Percentiles rank a stretch among this genome's conserved stretches.
Evolutionary conservation across 2,329 filamentous ascomycete species (phyloP).

Genomic region (Trichoderma sp.): DNA sequence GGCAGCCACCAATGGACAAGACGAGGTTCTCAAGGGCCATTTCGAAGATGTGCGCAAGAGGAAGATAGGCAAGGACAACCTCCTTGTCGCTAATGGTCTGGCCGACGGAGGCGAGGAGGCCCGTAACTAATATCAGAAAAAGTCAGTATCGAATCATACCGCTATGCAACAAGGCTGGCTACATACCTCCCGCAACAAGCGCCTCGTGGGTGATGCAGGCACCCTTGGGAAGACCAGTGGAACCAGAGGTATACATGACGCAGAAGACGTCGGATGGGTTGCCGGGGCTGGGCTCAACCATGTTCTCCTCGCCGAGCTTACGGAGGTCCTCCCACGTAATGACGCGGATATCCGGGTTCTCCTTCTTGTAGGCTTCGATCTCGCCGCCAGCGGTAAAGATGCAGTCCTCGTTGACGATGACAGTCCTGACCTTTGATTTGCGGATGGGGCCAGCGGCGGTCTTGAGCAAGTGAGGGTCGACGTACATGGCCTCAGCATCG

Average conservation of each 20-base stretch:
- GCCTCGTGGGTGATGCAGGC: slow-evolving; percentile 78
- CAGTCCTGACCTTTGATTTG: slow-evolving; percentile 53
- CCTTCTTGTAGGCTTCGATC: slow-evolving; percentile 55
- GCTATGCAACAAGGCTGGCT: neutral
- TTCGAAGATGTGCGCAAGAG: slow-evolving; percentile 93
- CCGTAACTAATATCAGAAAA: slow-evolving; percentile 56
- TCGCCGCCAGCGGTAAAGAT: slow-evolving; percentile 51
- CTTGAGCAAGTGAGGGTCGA: slow-evolving; percentile 74
- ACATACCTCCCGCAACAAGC: slow-evolving; percentile 67
- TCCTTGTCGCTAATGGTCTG: slow-evolving; percentile 76
- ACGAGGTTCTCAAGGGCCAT: slow-evolving; percentile 92
- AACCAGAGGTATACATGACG: slow-evolving; percentile 84
- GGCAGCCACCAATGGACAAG: slow-evolving; percentile 82
- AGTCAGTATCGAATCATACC: neutral
- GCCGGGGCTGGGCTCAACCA: slow-evolving; percentile 68
- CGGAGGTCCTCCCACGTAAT: slow-evolving; percentile 55
- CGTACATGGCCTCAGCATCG: slow-evolving; percentile 76
- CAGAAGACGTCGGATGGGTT: slow-evolving; percentile 77
- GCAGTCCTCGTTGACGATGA: slow-evolving; percentile 62
- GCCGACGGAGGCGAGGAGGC: slow-evolving; percentile 74
- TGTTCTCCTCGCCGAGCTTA: slow-evolving; percentile 62
- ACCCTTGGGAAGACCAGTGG: slow-evolving; percentile 85
- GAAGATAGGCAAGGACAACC: slow-evolving; percentile 82
- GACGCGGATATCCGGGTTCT: slow-evolving; percentile 52
- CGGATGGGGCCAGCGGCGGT: slow-evolving; percentile 56